Conservation (phyloP, 495 filamentous ascomycete genomes). For the Aspergillus ostianus region DNA sequence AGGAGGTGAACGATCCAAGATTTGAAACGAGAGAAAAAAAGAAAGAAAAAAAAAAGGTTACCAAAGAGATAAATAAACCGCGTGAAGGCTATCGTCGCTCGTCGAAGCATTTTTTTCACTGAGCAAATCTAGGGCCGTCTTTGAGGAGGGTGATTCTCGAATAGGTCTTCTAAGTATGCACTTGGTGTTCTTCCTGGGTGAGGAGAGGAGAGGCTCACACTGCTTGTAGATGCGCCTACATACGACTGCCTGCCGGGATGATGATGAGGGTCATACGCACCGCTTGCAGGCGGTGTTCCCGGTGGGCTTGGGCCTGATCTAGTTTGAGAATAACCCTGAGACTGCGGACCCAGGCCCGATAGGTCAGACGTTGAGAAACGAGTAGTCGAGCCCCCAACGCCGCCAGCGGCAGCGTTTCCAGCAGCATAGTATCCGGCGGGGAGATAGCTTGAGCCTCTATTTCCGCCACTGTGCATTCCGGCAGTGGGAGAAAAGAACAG, state of each 20-base stretch:
- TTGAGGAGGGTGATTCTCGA: slow-evolving; percentile 61
- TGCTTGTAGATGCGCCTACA: slow-evolving; percentile 61
- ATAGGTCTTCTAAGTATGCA: slow-evolving; percentile 88
- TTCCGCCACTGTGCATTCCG: slow-evolving; percentile 44
- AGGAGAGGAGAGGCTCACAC: slow-evolving; percentile 48
- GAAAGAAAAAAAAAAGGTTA: background rate
- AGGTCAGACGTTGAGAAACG: slow-evolving; percentile 14
- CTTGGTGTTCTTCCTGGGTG: slow-evolving; percentile 72
- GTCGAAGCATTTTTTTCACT: background rate
- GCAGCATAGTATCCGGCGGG: slow-evolving; percentile 92
- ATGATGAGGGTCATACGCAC: slow-evolving; percentile 29
- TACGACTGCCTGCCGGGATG: slow-evolving; percentile 33
- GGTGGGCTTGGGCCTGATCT: slow-evolving; percentile 59
- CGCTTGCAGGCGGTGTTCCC: slow-evolving; percentile 60
- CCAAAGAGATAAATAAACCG: background rate
- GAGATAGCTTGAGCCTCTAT: slow-evolving; percentile 68
- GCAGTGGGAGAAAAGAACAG: slow-evolving; percentile 97
- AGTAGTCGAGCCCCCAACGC: slow-evolving; percentile 25
- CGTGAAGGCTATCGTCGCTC: slow-evolving; percentile 5
- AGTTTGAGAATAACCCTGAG: slow-evolving; percentile 38
- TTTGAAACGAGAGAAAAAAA: background rate
- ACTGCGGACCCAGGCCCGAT: slow-evolving; percentile 24
- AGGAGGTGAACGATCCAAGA: background rate
- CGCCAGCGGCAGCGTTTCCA: slow-evolving; percentile 50
- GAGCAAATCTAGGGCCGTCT: slow-evolving; percentile 7